Base-by-base conservation (phyloP, 2,329 filamentous ascomycete genomes). In the Fusarium sp. region DNA sequence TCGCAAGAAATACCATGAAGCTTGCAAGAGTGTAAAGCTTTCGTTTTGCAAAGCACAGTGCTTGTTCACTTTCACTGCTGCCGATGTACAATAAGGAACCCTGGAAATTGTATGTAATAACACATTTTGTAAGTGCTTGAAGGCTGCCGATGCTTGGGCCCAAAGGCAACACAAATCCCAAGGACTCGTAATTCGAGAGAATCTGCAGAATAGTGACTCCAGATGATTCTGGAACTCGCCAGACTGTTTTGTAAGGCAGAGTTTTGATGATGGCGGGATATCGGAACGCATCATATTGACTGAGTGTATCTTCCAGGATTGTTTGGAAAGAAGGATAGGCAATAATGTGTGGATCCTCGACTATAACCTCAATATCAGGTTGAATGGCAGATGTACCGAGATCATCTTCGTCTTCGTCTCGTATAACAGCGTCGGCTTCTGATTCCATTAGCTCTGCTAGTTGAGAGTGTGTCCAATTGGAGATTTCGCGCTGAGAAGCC, bases 51-150 rank as follows among this genome's bases (percentile, higher is more conserved):
- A 66, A 58, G 8, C 69, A 27, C 19, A 80, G 16, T 12, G 48
- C 42, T 10, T 60, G 35, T 21, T 27, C 18, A 11, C 58, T 54
- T 5, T 58, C 18, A 10, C 66, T 37, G 6, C 76, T 76, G 6
- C 77, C 79, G 15, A 82, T 69, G 19, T 82, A 82, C 5, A 81
- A 14, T 15, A 78, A 27, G 15, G 75, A 73, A 3, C 72, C 72
- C 23, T 37, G 66, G 23, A 80, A 45, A n/a, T 81, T 81, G 64
- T 78, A 31, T 1, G 79, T 76, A 10, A 81, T 59, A 14, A 70
- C 33, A 46, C 79, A 80, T 1, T 63, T 54, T 1, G 58, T 57
- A 19, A 55, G 49, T 4, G 64, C 41, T 12, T 60, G 58, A 4
- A 76, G 52, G 12, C 56, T 60, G 11, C 70, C 48, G 31, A 80